Evolutionary conservation across 441 rosid genomes (phyloP), one percentile per base, ranked within the genome.

Genomic region (Adansonia rubrostipa): DNA sequence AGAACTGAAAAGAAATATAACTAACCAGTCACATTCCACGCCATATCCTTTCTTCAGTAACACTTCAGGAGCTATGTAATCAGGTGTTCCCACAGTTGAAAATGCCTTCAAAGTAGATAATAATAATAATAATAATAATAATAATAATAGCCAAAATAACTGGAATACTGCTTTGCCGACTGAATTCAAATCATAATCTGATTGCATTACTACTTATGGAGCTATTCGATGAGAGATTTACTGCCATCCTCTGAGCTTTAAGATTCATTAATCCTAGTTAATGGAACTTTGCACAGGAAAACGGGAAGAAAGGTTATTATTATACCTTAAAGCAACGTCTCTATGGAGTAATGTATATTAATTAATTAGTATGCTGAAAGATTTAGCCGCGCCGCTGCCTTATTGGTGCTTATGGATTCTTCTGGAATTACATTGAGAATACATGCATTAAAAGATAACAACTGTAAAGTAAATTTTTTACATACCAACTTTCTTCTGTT

Each of bases 1-100:
- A 61, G 58, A 53, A 64, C 48, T 66, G 51, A 78, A 77, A 54
- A 28, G 9, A 77, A 51, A 79, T 36, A 62, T 19, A 68, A 89
- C 97, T 88, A 77, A 93, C 99, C 99, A 96, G 84, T 96, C 99
- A 82, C 99, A 96, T 82, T 96, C 99, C 95, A 90, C 92, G 91
- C 98, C 98, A 86, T 96, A 96, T 84, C 98, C 99, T 85, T 93
- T 96, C 96, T 96, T 96, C 86, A 93, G 85, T 75, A 96, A 87
- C 67, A 96, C 97, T 87, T 96, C 99, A 60, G 99, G 99, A 86
- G 99, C 98, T 75, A 96, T 96, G 85, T 96, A 96, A 77, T 96
- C 99, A 4, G 98, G 98, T n/a, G 98, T 96, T 80, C 98, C 99
- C 81, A 96, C 99, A 57, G 99, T 96, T 51, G 98, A 96, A 86